These are phyloP conservation scores for Penicillium sp. DNA, from an alignment of 2,329 filamentous ascomycete species.

Conservation along the genomic window DNA sequence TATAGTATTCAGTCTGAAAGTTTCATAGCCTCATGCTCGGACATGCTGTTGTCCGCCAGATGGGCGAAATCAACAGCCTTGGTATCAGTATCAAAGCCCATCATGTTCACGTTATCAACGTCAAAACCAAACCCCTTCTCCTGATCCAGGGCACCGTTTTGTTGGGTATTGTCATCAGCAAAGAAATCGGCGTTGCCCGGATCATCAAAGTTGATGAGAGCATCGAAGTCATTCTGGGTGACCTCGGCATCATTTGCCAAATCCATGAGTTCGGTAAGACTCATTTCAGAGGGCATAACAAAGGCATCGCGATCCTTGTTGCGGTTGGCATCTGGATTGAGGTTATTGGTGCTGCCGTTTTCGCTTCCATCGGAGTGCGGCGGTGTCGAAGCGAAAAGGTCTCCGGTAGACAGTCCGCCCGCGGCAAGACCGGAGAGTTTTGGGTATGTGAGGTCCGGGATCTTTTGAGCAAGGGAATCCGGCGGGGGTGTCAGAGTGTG, in stretches of 20 bases:
- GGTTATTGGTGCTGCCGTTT: conserved; percentile 42
- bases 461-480: conserved; percentile 40
- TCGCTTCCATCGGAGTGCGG: conserved; percentile 44
- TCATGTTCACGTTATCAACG: conserved; percentile 18
- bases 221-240: conserved; percentile 47
- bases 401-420: conserved; percentile 23
- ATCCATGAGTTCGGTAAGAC: conserved; percentile 43
- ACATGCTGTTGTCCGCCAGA: conserved; percentile 6
- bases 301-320: conserved; percentile 25
- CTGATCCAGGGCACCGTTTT: background rate
- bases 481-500: conserved; percentile 43
- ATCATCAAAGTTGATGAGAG: conserved; percentile 48
- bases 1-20: background rate
- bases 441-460: conserved; percentile 39
- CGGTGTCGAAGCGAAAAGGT: conserved; percentile 41
- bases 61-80: conserved; percentile 21
- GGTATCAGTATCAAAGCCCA: conserved; percentile 21
- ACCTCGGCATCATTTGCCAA: conserved; percentile 46
- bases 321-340: conserved; percentile 30
- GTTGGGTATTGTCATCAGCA: conserved; percentile 26
- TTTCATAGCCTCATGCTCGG: background rate
- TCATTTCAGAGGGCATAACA: conserved; percentile 36
- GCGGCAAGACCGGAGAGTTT: conserved; percentile 21
- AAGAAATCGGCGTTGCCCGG: conserved; percentile 36
- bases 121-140: conserved; percentile 24